Percentiles rank a stretch among this genome's conserved stretches.
Evolutionary conservation across 371 early-diverging fungal genomes (phyloP).

Genomic region (Mucor saturninus): DNA sequence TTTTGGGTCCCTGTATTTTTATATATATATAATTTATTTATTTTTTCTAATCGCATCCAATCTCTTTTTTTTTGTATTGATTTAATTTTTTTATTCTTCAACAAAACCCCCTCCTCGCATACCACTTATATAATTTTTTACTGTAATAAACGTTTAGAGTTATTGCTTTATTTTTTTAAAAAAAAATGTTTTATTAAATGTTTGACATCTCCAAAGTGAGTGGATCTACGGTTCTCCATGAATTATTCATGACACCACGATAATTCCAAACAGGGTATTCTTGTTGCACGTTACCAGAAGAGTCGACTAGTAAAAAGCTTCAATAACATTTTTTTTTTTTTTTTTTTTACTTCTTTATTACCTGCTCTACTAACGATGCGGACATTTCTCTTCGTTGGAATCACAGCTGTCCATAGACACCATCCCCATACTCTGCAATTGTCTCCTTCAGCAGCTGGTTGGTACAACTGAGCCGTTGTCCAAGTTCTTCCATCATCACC

Average conservation of each 20-base stretch:
- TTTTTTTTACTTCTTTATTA: constrained; percentile 27
- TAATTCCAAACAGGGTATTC: constrained; percentile 82
- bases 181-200: constrained; percentile 6
- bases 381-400: constrained; percentile 33
- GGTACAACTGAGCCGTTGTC: constrained; percentile 60
- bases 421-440: constrained; percentile 68
- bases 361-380: constrained; percentile 76
- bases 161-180: background rate
- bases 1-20: constrained; percentile 5
- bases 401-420: constrained; percentile 74
- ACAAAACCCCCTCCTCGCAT: background rate
- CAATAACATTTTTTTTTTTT: background rate
- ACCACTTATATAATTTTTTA: constrained; percentile 1
- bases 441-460: constrained; percentile 34
- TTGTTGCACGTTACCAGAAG: constrained; percentile 80
- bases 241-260: constrained; percentile 85
- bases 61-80: background rate
- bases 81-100: background rate
- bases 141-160: constrained; percentile 3
- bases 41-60: constrained; percentile 2
- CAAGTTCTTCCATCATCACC: constrained; percentile 84
- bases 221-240: constrained; percentile 56
- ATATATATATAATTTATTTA: background rate
- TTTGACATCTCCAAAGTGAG: constrained; percentile 12
- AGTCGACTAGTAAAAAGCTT: constrained; percentile 56